Percentiles rank a stretch among this genome's conserved stretches.
These are phyloP conservation scores for Phytopythium boreale DNA, from an alignment of 352 stramenopile species.

Conservation along the genomic window DNA sequence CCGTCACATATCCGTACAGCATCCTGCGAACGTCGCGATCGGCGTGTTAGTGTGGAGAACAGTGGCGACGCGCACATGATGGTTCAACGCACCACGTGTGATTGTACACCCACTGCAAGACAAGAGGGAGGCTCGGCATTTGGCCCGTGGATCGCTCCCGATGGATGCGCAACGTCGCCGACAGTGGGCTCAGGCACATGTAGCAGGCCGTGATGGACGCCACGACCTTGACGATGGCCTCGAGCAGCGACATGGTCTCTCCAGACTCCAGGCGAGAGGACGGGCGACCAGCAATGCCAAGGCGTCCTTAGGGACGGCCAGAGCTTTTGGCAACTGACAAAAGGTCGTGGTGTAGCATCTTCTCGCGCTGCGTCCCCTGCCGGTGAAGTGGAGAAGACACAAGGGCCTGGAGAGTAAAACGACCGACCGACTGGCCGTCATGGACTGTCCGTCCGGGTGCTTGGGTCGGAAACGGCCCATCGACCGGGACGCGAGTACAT, in stretches of 20 bases:
- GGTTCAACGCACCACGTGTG: constrained; percentile 34
- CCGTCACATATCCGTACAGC: constrained; percentile 35
- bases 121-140: constrained; percentile 34
- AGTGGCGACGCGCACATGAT: not conserved
- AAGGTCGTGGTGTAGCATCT: not conserved
- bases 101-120: constrained; percentile 39
- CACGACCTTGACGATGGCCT: constrained; percentile 30
- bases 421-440: not conserved
- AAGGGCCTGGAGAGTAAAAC: not conserved
- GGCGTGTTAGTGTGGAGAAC: not conserved
- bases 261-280: not conserved
- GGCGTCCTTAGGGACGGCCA: not conserved
- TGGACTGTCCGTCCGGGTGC: not conserved
- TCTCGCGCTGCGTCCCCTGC: not conserved
- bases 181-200: constrained; percentile 42
- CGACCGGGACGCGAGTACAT: not conserved
- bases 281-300: not conserved
- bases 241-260: constrained; percentile 2
- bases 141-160: constrained; percentile 18
- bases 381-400: too few relatives aligned
- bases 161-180: constrained; percentile 30
- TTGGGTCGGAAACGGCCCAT: not conserved
- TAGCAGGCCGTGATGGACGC: constrained; percentile 34
- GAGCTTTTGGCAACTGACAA: not conserved
- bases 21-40: constrained; percentile 13